Evolutionary conservation across 768 basidiomycete genomes (phyloP), one percentile per base, ranked within the genome.

Genomic region (Rhizopogon vulgaris): DNA sequence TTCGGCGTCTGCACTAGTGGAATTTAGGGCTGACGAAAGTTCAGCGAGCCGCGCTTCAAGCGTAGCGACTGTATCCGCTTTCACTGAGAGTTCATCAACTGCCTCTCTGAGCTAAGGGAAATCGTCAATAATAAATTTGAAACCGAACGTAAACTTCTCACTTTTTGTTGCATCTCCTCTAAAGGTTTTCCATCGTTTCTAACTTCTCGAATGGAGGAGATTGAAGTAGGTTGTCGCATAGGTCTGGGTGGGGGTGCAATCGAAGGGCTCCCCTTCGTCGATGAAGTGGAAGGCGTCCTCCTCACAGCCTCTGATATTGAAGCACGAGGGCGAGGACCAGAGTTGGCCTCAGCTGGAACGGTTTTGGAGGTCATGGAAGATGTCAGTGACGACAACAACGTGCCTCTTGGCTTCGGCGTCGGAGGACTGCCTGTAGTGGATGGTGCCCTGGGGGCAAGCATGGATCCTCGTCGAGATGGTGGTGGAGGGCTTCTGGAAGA

Each of bases 131-230:
- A 32, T 17, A 32, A 41, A 18, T 38, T 22, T 5, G 37, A 47
- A 38, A 42, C 7, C 10, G 40, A 41, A 47, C 46, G 18, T 30
- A 7, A 32, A 18, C 4, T 14, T n/a, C 68, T 30, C 62, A 79
- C 87, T 77, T 87, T 81, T 45, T 63, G 71, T 63, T 84, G 81
- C 15, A 88, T 60, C 50, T 80, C 84, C 51, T 76, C 75, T 18
- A 82, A 56, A 11, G 67, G 76, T 60, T 79, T 80, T n/a, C 68
- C 71, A 56, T 83, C 82, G 55, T 83, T 84, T 55, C 77, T 80
- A 15, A 84, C 71, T 59, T 89, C 89, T 53, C 75, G 78, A 53
- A 90, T 82, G 8, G 88, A 88, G n/a, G 85, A 77, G 43, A 90
- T 82, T 12, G 88, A 90, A 24, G 74, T 70, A 37, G 79, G 60